phyloP scores from a whole-genome alignment of 495 filamentous ascomycete genomes.

The Xylaria flabelliformis region DNA sequence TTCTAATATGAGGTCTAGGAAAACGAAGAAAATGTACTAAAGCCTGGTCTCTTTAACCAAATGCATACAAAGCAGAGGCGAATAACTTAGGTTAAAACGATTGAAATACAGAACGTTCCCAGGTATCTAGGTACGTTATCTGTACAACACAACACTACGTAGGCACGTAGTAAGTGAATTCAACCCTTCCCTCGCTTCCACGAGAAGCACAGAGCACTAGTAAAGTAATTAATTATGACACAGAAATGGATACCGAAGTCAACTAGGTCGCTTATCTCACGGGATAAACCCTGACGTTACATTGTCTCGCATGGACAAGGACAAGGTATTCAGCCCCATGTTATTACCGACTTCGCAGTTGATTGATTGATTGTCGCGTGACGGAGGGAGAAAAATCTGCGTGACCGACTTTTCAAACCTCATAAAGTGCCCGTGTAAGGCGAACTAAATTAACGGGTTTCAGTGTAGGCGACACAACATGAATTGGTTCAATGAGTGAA shows the following conservation, averaged over 20 bases:
- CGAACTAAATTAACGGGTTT: not conserved
- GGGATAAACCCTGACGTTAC: slow-evolving; percentile 20
- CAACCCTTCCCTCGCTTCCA: not conserved
- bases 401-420: not conserved
- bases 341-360: not conserved
- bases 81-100: not conserved
- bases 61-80: not conserved
- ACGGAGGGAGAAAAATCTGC: not conserved
- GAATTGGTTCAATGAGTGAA: not conserved
- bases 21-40: not conserved
- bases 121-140: not conserved
- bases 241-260: not conserved
- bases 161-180: not conserved
- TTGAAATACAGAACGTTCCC: not conserved
- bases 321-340: not conserved
- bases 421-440: not conserved
- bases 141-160: not conserved
- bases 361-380: slow-evolving; percentile 7
- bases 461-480: not conserved
- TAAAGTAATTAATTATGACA: not conserved
- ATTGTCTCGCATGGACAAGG: not conserved
- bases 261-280: slow-evolving; percentile 16
- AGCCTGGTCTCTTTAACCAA: not conserved
- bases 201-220: not conserved
- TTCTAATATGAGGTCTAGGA: not conserved